Percentiles rank a stretch among this genome's conserved stretches.
phyloP scores from a whole-genome alignment of 2,329 filamentous ascomycete genomes.

The Biscogniauxia mediterranea region DNA sequence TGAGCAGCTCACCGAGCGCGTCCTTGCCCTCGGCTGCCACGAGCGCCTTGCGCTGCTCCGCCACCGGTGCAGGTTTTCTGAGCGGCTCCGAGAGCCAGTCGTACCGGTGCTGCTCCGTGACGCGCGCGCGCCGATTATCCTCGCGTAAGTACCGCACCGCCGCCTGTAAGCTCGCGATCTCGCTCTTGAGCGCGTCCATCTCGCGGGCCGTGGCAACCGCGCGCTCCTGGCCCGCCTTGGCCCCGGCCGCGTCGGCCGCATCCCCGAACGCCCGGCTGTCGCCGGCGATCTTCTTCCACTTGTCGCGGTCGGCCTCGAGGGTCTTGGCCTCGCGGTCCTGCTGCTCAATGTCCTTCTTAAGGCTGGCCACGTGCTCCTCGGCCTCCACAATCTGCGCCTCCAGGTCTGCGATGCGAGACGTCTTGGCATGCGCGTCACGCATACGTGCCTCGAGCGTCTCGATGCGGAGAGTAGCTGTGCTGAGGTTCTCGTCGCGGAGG shows the following conservation, averaged over 20 bases:
- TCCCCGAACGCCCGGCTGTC: constrained; percentile 58
- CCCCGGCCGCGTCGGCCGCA: constrained; percentile 40
- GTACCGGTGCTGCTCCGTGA: constrained; percentile 53
- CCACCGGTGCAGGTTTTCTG: constrained; percentile 46
- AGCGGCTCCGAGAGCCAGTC: constrained; percentile 67
- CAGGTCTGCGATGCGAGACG: constrained; percentile 64
- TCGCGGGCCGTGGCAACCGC: constrained; percentile 70
- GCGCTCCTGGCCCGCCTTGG: constrained; percentile 61
- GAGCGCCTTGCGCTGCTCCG: constrained; percentile 58
- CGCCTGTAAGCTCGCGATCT: constrained; percentile 63
- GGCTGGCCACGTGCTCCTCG: constrained; percentile 47
- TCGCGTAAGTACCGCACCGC: constrained; percentile 67
- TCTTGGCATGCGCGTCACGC: constrained; percentile 78
- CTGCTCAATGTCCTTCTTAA: constrained; percentile 64
- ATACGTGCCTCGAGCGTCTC: constrained; percentile 87
- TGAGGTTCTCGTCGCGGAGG: constrained; percentile 76
- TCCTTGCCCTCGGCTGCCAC: constrained; percentile 62
- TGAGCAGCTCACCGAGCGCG: constrained; percentile 62
- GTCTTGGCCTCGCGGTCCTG: constrained; percentile 65
- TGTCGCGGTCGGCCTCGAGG: constrained; percentile 65
- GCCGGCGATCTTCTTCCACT: constrained; percentile 69
- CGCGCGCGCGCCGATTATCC: constrained; percentile 62
- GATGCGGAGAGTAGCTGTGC: constrained; percentile 87
- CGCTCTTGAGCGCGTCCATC: constrained; percentile 68
- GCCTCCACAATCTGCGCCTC: constrained; percentile 58